Percentiles rank a stretch among this genome's conserved stretches.
Conservation (phyloP, 169 alveolate species). For the Babesia bigemina region DNA sequence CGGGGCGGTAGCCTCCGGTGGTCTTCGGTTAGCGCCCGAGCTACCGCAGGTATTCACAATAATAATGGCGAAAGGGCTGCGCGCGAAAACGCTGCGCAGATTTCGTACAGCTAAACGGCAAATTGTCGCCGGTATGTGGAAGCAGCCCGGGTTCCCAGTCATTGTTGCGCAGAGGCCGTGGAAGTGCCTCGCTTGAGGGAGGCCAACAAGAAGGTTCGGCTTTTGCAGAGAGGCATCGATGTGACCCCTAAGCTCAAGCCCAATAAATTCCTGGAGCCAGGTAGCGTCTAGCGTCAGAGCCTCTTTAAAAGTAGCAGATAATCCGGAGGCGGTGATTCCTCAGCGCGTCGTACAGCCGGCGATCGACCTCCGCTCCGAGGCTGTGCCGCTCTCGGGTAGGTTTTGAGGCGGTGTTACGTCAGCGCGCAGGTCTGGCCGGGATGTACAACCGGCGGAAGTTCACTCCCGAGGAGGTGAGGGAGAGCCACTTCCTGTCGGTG, state of each 20-base stretch:
- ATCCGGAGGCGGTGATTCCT: slow-evolving; percentile 57
- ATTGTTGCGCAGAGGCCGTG: slow-evolving; percentile 23
- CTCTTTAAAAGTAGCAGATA: slow-evolving; percentile 13
- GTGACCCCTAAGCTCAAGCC: slow-evolving; percentile 65
- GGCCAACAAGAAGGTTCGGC: slow-evolving; percentile 49
- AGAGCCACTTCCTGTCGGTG: slow-evolving; percentile 43
- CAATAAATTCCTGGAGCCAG: slow-evolving; percentile 78
- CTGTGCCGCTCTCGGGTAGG: slow-evolving; percentile 77
- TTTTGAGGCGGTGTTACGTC: neutral
- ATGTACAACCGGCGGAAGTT: slow-evolving; percentile 73
- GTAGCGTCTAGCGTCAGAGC: slow-evolving; percentile 28
- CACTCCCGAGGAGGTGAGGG: slow-evolving; percentile 56
- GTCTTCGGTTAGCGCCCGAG: too few relatives aligned
- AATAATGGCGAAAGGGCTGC: slow-evolving; percentile 78
- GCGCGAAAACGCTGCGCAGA: slow-evolving; percentile 79
- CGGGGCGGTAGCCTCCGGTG: too few relatives aligned
- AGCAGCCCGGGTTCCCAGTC: neutral
- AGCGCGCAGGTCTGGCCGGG: slow-evolving; percentile 73
- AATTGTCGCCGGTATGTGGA: slow-evolving; percentile 70
- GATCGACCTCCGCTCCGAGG: slow-evolving; percentile 78
- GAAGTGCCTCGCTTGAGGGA: slow-evolving; percentile 41
- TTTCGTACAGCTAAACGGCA: slow-evolving; percentile 78
- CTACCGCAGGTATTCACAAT: neutral
- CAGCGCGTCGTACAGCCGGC: slow-evolving; percentile 73
- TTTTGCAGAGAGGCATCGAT: slow-evolving; percentile 59